Base-by-base conservation (phyloP, 1,284 basidiomycete species). In the Fomitopsis pinicola region DNA sequence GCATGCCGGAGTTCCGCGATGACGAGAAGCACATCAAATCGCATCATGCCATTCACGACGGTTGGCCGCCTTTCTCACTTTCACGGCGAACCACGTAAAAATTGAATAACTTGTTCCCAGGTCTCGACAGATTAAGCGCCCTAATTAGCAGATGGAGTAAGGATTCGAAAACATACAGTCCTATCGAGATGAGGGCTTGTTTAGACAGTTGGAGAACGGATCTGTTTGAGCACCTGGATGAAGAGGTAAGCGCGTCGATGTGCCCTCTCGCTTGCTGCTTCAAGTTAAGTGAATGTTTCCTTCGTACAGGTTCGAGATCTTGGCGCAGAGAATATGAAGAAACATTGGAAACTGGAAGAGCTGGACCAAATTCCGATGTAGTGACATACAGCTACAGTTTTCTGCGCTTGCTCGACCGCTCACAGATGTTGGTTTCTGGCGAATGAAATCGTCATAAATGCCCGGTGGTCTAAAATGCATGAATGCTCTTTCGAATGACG, bases 31-130 rank as follows among this genome's bases (percentile, higher is more conserved):
- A 90, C 69, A 69, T 87, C 15, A 78, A 81, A 61, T 83, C 82
- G 5, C 89, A 91, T 68, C 79, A 82, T 61, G 78, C 70, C n/a
- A 91, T 91, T 22, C 87, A 90, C 68, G 78, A 85, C 54, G 88
- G 85, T 85, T 63, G 9, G 22, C n/a, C 2, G n/a, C 48, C 56
- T 40, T 19, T 22, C 30, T 54, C 14, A n/a, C 33, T 48, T 48
- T 26, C 17, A 6, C 10, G 15, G 15, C 9, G 14, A 40, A 40
- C 9, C 35, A 38, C 19, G 46, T 7, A 42, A 15, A n/a, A 22
- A 6, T 30, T 33, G 9, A 40, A 38, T 44, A 15, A 45, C 28
- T 1, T 57, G 5, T 48, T 48, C 33, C n/a, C 62, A 87, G 85
- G 87, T 0, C 74, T 90, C 40, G 83, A 83, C 19, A 75, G 73